Evolutionary conservation across 83 land plant species (phyloP), one percentile per base, ranked within the genome.

Genomic region (Picea abies): DNA sequence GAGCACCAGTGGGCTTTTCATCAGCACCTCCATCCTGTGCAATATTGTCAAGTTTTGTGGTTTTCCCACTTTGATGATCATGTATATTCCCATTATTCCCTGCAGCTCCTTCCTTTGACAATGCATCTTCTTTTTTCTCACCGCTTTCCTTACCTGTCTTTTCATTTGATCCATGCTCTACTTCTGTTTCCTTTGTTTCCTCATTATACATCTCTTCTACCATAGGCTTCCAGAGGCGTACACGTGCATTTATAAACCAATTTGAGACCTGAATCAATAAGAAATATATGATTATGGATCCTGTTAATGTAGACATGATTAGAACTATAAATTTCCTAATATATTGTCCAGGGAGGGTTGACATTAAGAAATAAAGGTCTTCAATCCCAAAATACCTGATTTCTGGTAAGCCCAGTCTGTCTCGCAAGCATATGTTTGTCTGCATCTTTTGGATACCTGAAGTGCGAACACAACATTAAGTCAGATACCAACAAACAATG

Each of bases 211-310:
- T 94, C 73, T 94, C 96, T 77, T 92, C 94, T 9, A 92, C 91
- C 96, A 93, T 93, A 23, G 96, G 96, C 90, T 93, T 93, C 96
- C 96, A 93, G 25, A 93, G 92, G 29, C 96, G 92, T 5, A 93
- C 96, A 3, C 96, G 92, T 15, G 95, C 95, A 85, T 93, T 93
- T 65, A 93, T 91, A 80, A 91, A 91, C 93, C 93, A 91, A 80
- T 91, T 93, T 64, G 95, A 93, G 10, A 93, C 92, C 93, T 91
- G 72, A 56, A 82, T 60, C 60, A 79, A 22, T 8, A 16, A 23
- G 4, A 80, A 61, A 35, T 25, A 39, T 19, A 16, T 35, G 19
- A 35, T 44, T 72, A 3, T 32, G 76, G 37, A 5, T 26, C 25
- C 79, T 80, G 44, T 60, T 26, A 37, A 60, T 63, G 23, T 23